phyloP scores from a whole-genome alignment of 2,329 filamentous ascomycete species.

The Nemania sp. region DNA sequence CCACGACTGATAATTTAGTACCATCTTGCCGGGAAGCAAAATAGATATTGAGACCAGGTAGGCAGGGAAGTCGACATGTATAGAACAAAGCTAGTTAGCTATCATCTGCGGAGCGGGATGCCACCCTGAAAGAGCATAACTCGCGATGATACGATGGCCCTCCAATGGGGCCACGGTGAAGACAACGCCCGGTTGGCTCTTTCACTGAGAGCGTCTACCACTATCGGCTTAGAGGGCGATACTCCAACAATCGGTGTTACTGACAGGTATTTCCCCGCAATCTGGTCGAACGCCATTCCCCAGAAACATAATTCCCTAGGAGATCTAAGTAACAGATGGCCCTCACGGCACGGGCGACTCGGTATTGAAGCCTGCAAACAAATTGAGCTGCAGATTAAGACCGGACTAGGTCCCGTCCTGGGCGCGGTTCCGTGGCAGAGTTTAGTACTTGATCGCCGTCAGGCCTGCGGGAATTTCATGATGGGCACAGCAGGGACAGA shows the following conservation, averaged over 20 bases:
- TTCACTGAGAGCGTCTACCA: neutral
- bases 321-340: conserved; percentile 20
- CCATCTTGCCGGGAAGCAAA: conserved; percentile 29
- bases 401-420: conserved; percentile 24
- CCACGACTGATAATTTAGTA: conserved; percentile 31
- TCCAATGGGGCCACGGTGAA: conserved; percentile 15
- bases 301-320: conserved; percentile 21
- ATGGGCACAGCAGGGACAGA: conserved; percentile 26
- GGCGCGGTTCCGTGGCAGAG: conserved; percentile 25
- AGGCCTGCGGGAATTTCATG: conserved; percentile 6
- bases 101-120: conserved; percentile 21
- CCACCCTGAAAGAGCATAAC: conserved; percentile 25
- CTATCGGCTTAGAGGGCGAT: conserved; percentile 27
- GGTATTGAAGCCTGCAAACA: conserved; percentile 2
- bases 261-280: conserved; percentile 39
- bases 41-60: conserved; percentile 16
- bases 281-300: conserved; percentile 30
- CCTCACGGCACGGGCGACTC: conserved; percentile 3
- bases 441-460: conserved; percentile 23
- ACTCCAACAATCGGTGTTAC: conserved; percentile 38
- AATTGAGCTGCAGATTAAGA: conserved; percentile 15
- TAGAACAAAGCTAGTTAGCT: conserved; percentile 16
- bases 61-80: conserved; percentile 20
- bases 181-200: conserved; percentile 7
- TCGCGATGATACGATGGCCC: conserved; percentile 9